phyloP scores from a whole-genome alignment of 139 green algal genomes.

The Chlorella sp. region DNA sequence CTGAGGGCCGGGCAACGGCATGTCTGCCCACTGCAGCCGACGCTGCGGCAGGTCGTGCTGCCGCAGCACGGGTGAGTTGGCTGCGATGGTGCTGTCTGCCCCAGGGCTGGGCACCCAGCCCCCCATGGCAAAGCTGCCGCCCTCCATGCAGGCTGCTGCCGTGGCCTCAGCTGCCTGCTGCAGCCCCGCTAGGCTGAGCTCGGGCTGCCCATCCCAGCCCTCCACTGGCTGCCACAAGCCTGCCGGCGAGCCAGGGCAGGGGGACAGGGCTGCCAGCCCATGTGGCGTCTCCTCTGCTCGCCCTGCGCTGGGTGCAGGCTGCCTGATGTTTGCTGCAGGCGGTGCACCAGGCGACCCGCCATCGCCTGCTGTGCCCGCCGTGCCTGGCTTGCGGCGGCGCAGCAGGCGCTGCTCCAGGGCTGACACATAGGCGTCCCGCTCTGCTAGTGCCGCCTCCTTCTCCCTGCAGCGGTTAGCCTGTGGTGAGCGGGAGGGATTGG shows the following conservation, averaged over 20 bases:
- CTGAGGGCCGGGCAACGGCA: neutral
- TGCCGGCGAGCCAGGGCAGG: neutral
- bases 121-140: neutral
- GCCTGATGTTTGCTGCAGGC: no score
- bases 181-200: neutral
- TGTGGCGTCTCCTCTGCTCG: no score
- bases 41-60: neutral
- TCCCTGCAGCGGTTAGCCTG: neutral
- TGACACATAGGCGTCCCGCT: neutral
- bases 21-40: neutral
- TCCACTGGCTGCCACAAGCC: neutral
- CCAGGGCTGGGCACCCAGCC: neutral
- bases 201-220: no score
- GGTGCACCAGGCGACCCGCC: no score
- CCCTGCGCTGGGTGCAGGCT: no score
- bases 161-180: neutral
- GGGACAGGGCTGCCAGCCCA: neutral
- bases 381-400: neutral
- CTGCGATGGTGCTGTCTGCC: neutral
- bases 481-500: neutral
- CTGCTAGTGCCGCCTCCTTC: neutral
- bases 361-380: no score
- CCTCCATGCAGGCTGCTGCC: neutral
- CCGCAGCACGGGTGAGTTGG: no score
- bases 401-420: constrained; percentile 10